Evolutionary conservation across 2,329 filamentous ascomycete species (phyloP), one percentile per base, ranked within the genome.

Genomic region (Verticillium zaregamsianum): DNA sequence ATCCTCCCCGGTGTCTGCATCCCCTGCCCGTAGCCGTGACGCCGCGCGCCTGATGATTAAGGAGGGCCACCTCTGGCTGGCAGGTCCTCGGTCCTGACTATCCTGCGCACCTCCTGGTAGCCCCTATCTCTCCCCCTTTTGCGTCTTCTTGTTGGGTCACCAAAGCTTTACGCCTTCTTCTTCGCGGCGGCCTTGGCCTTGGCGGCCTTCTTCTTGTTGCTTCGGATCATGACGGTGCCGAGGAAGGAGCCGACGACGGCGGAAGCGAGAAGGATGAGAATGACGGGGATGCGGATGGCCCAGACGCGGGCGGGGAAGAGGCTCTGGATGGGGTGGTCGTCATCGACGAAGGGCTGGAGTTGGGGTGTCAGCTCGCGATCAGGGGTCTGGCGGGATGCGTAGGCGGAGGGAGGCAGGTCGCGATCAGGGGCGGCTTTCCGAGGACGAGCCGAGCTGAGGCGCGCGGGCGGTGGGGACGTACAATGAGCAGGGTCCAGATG

Each of bases 271-370:
- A 99, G 88, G 66, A 97, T 90, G 68, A 99, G 88, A 75, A 99
- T 97, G 70, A 99, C 94, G 69, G 95, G 95, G 72, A 99, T 95
- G 76, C 95, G 93, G 75, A 99, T 97, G 64, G 95, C 95, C 95
- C 95, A 99, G 75, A 97, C 93, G 76, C 95, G 93, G 56, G 94
- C 94, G 65, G 92, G 95, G 82, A 99, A 99, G 81, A 98, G 85
- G 75, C 90, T 90, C 75, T 99, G 95, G 63, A 98, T 89, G 62
- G 92, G 89, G 77, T 99, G 95, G 75, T 92, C 92, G 62, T 90
- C 86, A 77, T 99, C 95, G 78, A 99, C 95, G 77, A 99, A 99
- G 74, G 95, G 95, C 95, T 99, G 69, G 28, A 28, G 28, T 28
- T 67, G 61, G 58, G 55, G 37, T 61, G 64, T 68, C 55, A 45